Percentiles rank a stretch among this genome's conserved stretches.
phyloP scores from a whole-genome alignment of 352 stramenopile species.

The Thalassiosira sp. region DNA sequence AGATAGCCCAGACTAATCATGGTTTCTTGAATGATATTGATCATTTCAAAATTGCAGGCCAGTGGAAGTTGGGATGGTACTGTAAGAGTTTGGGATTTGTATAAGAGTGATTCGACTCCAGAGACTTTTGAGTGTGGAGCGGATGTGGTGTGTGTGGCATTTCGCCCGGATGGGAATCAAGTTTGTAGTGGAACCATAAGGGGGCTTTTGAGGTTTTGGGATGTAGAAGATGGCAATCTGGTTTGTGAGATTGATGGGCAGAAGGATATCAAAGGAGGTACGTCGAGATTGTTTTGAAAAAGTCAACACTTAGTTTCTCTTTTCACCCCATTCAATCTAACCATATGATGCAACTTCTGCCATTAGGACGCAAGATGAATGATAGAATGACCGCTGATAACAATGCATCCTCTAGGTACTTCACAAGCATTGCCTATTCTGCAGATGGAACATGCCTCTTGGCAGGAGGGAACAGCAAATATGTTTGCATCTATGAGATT shows the following conservation, averaged over 20 bases:
- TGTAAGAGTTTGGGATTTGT: constrained; percentile 98
- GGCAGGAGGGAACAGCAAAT: constrained; percentile 96
- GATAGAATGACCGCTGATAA: constrained; percentile 83
- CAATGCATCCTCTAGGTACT: constrained; percentile 94
- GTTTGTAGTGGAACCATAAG: constrained; percentile 94
- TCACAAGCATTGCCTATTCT: constrained; percentile 98
- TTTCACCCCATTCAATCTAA: constrained; percentile 5
- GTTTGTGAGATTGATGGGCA: constrained; percentile 94
- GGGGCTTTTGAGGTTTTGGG: constrained; percentile 96
- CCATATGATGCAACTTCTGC: constrained; percentile 11
- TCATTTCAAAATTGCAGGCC: constrained; percentile 57
- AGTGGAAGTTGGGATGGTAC: constrained; percentile 98
- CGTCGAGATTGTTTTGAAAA: constrained; percentile 24
- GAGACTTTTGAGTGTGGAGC: constrained; percentile 95
- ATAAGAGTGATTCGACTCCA: constrained; percentile 92
- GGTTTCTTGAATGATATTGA: too few relatives aligned
- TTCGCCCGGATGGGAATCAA: constrained; percentile 95
- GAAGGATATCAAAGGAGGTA: constrained; percentile 93
- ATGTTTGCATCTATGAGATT: constrained; percentile 99
- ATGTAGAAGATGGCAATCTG: constrained; percentile 93
- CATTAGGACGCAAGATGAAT: constrained; percentile 77
- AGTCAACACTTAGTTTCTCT: background rate
- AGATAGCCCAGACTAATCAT: too few relatives aligned
- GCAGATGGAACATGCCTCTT: constrained; percentile 96
- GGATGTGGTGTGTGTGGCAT: constrained; percentile 96